Base-by-base conservation (phyloP, 805 yeast species). In the Saturnispora silvae region DNA sequence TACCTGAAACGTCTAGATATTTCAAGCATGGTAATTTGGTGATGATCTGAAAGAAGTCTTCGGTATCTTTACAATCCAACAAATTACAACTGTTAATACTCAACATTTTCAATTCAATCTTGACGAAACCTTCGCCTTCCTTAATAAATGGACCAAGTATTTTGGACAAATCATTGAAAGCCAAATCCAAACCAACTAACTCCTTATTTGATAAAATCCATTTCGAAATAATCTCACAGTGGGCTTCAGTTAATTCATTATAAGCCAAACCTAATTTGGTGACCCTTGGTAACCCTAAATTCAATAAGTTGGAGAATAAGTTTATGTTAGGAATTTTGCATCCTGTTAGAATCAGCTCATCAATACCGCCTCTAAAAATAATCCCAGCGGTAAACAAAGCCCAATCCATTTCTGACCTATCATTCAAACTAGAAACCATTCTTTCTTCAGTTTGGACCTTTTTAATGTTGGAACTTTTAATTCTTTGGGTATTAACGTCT, bases 341-440 rank as follows among this genome's bases (percentile, higher is more conserved):
- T 14, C 96, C 96, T 35, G 84, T 82, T 34, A 87, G 56, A 27
- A 84, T 65, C 40, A 87, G 59, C 50, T 84, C 95, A 43, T 78
- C 89, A 22, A 87, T 68, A 3, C 92, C 89, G 29, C 78, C 79
- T 44, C 95, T 64, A 15, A 68, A 70, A 15, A 66, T 64, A 15
- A 87, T 52, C 0, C 94, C 77, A 10, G 82, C 80, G 3, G 77
- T 73, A 40, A 89, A 68, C 33, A 83, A 59, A 2, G 72, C 59
- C 96, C 96, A 87, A 56, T 87, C 86, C 79, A 79, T 76, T 39
- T 75, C 77, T 2, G 83, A 71, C 40, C 96, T 68, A 49, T 77
- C 65, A 20, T 68, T 67, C 22, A 51, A 50, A 49, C 70, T 70
- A 43, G 70, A 63, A 4, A 47, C 40, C 78, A 72, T 73, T 24